These are phyloP conservation scores for Cyathus striatus DNA, from an alignment of 768 basidiomycete genomes.

Conservation along the genomic window DNA sequence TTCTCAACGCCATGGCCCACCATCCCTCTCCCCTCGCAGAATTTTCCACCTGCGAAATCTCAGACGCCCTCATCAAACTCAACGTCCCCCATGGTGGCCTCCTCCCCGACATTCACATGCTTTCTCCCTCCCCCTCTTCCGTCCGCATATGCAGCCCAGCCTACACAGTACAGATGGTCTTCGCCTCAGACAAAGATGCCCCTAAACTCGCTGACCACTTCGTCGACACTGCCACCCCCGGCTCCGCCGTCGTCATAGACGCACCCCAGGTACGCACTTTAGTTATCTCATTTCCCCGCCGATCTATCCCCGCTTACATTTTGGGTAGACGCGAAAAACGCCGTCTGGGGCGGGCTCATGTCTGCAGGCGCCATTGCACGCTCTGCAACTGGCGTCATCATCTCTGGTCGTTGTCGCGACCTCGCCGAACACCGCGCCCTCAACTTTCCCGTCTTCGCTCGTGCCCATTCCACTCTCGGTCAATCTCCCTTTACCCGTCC, in stretches of 20 bases:
- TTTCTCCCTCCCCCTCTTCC: conserved; percentile 34
- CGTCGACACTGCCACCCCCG: conserved; percentile 68
- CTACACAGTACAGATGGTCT: conserved; percentile 84
- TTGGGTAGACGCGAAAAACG: conserved; percentile 54
- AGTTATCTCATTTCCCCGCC: too few species aligned
- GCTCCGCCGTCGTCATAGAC: conserved; percentile 68
- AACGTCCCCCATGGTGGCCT: conserved; percentile 66
- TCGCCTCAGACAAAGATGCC: conserved; percentile 46
- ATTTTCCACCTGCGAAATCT: conserved; percentile 78
- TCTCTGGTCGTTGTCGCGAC: conserved; percentile 85
- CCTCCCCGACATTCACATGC: conserved; percentile 69
- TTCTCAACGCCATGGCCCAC: conserved; percentile 7
- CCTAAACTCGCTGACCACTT: conserved; percentile 72
- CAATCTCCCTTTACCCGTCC: conserved; percentile 82
- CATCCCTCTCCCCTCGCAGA: conserved; percentile 17
- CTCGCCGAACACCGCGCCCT: conserved; percentile 67
- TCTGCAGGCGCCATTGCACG: conserved; percentile 77
- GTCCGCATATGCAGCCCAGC: conserved; percentile 65
- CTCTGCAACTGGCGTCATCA: conserved; percentile 67
- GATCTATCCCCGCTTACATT: conserved; percentile 3
- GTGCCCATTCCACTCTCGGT: conserved; percentile 80
- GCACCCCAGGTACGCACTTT: conserved; percentile 74
- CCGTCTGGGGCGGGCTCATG: conserved; percentile 93
- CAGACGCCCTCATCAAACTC: conserved; percentile 85
- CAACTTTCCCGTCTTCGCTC: conserved; percentile 77